A percentile compares a stretch with the other conserved stretches of the same genome.
These are phyloP conservation scores for Tulasnella sp. DNA, from an alignment of 768 basidiomycete species.

Conservation along the genomic window DNA sequence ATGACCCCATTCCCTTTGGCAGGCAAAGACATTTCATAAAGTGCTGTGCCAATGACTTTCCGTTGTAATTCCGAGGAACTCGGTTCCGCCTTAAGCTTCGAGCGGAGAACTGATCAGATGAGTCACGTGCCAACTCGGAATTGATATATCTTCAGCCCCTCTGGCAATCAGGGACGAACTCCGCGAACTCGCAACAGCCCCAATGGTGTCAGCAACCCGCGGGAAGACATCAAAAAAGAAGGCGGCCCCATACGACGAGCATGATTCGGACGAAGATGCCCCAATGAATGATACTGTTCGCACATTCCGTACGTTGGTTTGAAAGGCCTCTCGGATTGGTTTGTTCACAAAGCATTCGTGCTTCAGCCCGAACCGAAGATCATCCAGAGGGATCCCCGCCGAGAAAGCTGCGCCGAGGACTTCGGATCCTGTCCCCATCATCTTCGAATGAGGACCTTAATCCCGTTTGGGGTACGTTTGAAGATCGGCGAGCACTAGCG, in stretches of 20 bases:
- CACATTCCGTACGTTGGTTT: background rate
- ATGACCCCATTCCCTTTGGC: no score
- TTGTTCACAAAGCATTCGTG: background rate
- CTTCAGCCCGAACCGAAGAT: background rate
- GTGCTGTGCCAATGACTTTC: no score
- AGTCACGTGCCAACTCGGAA: background rate
- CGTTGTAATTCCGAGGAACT: no score
- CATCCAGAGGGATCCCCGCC: background rate
- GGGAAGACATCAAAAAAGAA: background rate
- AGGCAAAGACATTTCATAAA: no score
- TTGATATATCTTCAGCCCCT: background rate
- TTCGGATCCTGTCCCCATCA: background rate
- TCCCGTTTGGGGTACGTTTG: background rate
- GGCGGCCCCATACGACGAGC: background rate
- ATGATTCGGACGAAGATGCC: background rate
- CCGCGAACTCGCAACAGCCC: background rate
- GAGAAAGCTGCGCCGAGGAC: background rate
- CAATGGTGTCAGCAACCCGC: background rate
- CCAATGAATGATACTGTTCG: background rate
- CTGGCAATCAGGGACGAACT: background rate
- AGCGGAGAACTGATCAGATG: background rate
- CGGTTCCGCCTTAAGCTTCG: background rate
- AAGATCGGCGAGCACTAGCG: background rate
- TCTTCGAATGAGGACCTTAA: background rate
- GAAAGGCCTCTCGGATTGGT: no score